Conservation (phyloP, 352 stramenopile genomes). For the Pythium dissotocum region DNA sequence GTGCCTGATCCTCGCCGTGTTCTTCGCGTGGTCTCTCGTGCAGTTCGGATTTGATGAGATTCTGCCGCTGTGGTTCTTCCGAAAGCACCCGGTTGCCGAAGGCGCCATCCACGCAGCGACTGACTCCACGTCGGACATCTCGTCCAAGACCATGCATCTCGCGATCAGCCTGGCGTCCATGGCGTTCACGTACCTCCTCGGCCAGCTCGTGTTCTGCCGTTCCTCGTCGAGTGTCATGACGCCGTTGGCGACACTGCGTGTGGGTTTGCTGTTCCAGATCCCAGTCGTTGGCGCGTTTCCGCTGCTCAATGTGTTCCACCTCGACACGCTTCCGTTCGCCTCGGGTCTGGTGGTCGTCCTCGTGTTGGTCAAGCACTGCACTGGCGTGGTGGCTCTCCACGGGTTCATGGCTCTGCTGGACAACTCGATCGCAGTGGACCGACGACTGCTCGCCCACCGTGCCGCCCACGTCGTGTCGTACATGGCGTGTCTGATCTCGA, state of each 20-base stretch:
- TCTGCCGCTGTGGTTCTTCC: constrained; percentile 80
- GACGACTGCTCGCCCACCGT: constrained; percentile 68
- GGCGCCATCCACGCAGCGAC: constrained; percentile 38
- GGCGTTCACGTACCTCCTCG: constrained; percentile 49
- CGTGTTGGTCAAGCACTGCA: constrained; percentile 65
- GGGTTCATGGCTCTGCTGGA: constrained; percentile 69
- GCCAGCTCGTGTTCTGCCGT: constrained; percentile 50
- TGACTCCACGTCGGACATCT: constrained; percentile 34
- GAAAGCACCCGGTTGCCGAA: constrained; percentile 49
- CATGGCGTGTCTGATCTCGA: constrained; percentile 52
- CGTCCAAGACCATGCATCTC: constrained; percentile 60
- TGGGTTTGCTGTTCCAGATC: constrained; percentile 79
- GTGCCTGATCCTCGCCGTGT: constrained; percentile 65
- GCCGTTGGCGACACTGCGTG: constrained; percentile 67
- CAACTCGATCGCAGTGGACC: constrained; percentile 79
- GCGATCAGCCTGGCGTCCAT: constrained; percentile 53
- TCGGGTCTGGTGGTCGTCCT: constrained; percentile 60
- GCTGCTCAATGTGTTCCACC: constrained; percentile 69
- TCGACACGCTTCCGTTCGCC: constrained; percentile 61
- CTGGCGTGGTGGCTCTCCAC: constrained; percentile 59
- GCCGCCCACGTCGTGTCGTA: constrained; percentile 66
- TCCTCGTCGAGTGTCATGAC: constrained; percentile 76
- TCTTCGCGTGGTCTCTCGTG: constrained; percentile 70
- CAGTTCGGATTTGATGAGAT: constrained; percentile 83
- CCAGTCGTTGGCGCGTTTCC: constrained; percentile 68